These are phyloP conservation scores for Plasmodium fragile DNA, from an alignment of 169 alveolate species.

Conservation along the genomic window DNA sequence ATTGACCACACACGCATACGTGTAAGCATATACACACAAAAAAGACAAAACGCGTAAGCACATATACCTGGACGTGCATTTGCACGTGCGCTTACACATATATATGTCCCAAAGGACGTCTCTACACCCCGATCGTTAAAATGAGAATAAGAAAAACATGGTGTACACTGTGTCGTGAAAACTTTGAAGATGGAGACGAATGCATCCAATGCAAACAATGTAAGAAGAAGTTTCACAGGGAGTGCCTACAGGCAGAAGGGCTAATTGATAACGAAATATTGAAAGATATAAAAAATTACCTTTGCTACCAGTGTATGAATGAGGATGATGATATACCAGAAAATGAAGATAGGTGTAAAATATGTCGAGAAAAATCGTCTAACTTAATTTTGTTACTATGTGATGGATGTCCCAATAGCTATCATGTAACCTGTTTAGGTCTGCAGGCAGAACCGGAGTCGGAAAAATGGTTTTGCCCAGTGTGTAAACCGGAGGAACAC, in stretches of 20 bases:
- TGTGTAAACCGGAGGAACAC: constrained; percentile 90
- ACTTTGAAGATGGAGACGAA: constrained; percentile 82
- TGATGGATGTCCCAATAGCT: constrained; percentile 94
- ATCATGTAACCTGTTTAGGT: constrained; percentile 90
- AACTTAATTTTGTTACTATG: constrained; percentile 88
- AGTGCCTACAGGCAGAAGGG: constrained; percentile 84
- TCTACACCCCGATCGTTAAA: constrained; percentile 11
- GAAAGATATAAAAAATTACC: constrained; percentile 80
- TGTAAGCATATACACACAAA: background rate
- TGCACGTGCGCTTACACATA: background rate
- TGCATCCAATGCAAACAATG: constrained; percentile 84
- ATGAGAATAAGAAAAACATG: constrained; percentile 87
- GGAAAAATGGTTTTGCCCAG: constrained; percentile 92
- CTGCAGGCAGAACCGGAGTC: constrained; percentile 89
- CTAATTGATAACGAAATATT: constrained; percentile 74
- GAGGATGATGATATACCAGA: constrained; percentile 84
- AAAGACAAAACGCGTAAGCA: background rate
- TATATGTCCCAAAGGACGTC: constrained; percentile 18
- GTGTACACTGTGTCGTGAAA: constrained; percentile 88
- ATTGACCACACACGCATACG: background rate
- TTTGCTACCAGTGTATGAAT: constrained; percentile 86
- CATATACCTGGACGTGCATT: background rate
- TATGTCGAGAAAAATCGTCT: constrained; percentile 86
- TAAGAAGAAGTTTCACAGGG: constrained; percentile 83
- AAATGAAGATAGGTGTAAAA: constrained; percentile 89